Evolutionary conservation across 345 rosid genomes (phyloP).

Genomic region (Eucalyptus polybractea): DNA sequence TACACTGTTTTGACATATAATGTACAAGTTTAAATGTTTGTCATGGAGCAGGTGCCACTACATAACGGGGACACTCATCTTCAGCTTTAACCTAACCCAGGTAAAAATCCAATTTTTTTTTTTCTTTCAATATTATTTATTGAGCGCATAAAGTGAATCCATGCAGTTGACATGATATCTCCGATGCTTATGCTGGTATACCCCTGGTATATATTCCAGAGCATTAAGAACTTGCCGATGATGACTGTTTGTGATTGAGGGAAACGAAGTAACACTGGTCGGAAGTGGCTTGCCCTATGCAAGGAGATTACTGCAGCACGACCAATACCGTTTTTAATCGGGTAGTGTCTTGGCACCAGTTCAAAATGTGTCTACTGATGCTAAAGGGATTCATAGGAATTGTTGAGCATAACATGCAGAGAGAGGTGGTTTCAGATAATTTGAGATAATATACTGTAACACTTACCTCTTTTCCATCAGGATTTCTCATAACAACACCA

Average conservation of each 20-base stretch:
- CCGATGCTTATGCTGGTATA: background rate
- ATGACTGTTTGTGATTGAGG: background rate
- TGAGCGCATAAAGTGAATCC: background rate
- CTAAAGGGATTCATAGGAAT: background rate
- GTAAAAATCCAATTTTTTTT: background rate
- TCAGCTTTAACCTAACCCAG: background rate
- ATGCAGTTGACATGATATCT: background rate
- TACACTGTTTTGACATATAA: background rate
- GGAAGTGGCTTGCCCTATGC: background rate
- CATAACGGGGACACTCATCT: background rate
- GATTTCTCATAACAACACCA: slow-evolving; percentile 98
- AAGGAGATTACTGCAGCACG: background rate
- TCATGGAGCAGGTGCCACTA: background rate
- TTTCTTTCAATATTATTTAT: background rate
- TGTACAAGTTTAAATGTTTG: background rate
- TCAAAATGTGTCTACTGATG: background rate
- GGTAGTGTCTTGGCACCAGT: background rate
- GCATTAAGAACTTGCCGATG: background rate
- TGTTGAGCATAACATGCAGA: background rate
- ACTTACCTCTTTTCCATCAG: slow-evolving; percentile 96
- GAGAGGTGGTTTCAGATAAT: background rate
- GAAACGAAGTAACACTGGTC: background rate
- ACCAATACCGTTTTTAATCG: background rate
- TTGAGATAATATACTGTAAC: background rate
- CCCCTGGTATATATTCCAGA: background rate